phyloP scores from a whole-genome alignment of 345 rosid genomes.

The Anastatica hierochuntica region DNA sequence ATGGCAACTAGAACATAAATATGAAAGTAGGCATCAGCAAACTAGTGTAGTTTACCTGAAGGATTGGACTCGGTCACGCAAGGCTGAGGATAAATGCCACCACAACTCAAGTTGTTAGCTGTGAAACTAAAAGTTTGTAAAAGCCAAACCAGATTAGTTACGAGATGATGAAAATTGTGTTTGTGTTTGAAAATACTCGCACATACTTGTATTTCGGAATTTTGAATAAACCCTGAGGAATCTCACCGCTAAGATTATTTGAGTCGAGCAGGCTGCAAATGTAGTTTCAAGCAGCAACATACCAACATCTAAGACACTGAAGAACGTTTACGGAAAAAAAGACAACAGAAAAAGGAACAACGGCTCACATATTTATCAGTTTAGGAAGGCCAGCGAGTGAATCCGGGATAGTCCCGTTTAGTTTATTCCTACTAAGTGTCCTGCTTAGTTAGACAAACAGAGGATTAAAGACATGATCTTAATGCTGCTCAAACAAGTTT shows the following conservation, averaged over 20 bases:
- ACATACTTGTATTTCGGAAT: slow-evolving; percentile 74
- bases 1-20: not conserved
- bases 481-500: slow-evolving; percentile 7
- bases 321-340: too few species aligned
- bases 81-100: slow-evolving; percentile 22
- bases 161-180: not conserved
- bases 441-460: slow-evolving; percentile 37
- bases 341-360: not conserved
- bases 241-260: slow-evolving; percentile 61
- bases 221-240: slow-evolving; percentile 57
- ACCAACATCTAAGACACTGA: not conserved
- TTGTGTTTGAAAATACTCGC: not conserved
- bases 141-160: slow-evolving; percentile 1
- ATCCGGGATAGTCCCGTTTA: slow-evolving; percentile 61
- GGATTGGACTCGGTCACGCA: slow-evolving; percentile 43
- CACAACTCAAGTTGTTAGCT: slow-evolving; percentile 67
- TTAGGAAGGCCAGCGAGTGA: slow-evolving; percentile 50
- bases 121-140: slow-evolving; percentile 54
- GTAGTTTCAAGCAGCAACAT: not conserved
- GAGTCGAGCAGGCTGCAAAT: slow-evolving; percentile 70
- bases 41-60: slow-evolving; percentile 40
- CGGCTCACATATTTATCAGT: slow-evolving; percentile 72
- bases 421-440: slow-evolving; percentile 81
- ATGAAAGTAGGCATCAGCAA: not conserved
- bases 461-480: slow-evolving; percentile 2